Percentiles rank a stretch among this genome's conserved stretches.
phyloP scores from a whole-genome alignment of 192 early-diverging fungal genomes.

The Oehlia diaphana region DNA sequence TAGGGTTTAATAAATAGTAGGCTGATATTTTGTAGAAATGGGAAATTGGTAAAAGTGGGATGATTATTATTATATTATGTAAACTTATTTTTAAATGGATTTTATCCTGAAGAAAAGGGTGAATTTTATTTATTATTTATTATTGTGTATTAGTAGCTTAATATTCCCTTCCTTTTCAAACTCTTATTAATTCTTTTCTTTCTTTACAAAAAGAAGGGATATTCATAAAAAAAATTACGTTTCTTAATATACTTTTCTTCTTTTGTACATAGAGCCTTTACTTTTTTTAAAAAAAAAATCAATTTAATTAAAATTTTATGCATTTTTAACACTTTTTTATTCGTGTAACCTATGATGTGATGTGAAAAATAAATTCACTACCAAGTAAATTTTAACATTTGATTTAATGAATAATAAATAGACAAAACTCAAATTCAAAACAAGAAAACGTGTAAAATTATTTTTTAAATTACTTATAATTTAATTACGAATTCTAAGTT shows the following conservation, averaged over 20 bases:
- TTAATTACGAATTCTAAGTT: neutral
- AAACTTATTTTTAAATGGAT: too few relatives aligned
- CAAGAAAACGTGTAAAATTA: too few relatives aligned
- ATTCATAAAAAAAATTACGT: neutral
- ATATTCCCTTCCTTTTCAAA: neutral
- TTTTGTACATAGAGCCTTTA: neutral
- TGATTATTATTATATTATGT: neutral
- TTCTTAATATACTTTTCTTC: neutral
- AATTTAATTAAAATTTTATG: neutral
- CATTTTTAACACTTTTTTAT: neutral
- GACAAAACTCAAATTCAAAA: too few relatives aligned
- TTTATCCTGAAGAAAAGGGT: too few relatives aligned
- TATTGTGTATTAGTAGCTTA: too few relatives aligned
- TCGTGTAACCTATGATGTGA: too few relatives aligned
- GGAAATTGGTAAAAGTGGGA: neutral
- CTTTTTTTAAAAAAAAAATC: neutral
- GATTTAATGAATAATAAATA: too few relatives aligned
- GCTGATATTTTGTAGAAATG: neutral
- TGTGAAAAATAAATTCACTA: too few relatives aligned
- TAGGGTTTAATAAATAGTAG: neutral
- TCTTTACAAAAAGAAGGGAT: neutral
- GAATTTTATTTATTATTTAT: too few relatives aligned
- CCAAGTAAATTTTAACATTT: too few relatives aligned
- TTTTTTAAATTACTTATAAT: too few relatives aligned
- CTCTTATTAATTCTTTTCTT: neutral